Conservation (phyloP, 768 basidiomycete species). For the Neoboletus magnificus region DNA sequence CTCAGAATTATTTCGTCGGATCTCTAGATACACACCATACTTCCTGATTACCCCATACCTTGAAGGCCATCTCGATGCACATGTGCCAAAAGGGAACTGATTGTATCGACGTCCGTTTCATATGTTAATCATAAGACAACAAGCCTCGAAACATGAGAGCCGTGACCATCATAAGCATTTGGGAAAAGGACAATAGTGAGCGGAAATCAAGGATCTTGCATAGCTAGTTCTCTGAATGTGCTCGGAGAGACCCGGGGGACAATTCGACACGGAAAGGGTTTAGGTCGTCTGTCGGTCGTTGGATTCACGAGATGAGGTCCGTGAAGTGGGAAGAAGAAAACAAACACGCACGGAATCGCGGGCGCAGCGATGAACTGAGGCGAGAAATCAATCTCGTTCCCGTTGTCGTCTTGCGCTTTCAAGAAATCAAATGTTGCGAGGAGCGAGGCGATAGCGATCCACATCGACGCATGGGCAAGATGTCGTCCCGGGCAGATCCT, state of each 20-base stretch:
- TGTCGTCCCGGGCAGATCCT: slow-evolving; percentile 26
- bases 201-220: slow-evolving; percentile 5
- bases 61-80: no score
- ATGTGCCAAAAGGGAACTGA: no score
- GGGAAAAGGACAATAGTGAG: not conserved
- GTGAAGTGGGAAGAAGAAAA: not conserved
- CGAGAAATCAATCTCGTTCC: slow-evolving; percentile 20
- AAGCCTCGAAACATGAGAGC: no score
- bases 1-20: no score
- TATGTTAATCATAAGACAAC: no score
- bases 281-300: slow-evolving; percentile 17
- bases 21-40: no score
- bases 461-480: slow-evolving; percentile 21
- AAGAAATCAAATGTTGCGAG: slow-evolving; percentile 21
- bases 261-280: slow-evolving; percentile 22
- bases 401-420: slow-evolving; percentile 20
- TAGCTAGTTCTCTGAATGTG: slow-evolving; percentile 7
- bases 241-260: slow-evolving; percentile 12
- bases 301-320: not conserved
- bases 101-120: no score
- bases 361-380: slow-evolving; percentile 20
- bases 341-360: slow-evolving; percentile 16
- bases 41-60: no score
- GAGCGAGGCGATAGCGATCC: slow-evolving; percentile 24
- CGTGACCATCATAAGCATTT: no score